A percentile compares a stretch with the other conserved stretches of the same genome.
Evolutionary conservation across 2,329 filamentous ascomycete species (phyloP).

Genomic region (Zarea fungicola): DNA sequence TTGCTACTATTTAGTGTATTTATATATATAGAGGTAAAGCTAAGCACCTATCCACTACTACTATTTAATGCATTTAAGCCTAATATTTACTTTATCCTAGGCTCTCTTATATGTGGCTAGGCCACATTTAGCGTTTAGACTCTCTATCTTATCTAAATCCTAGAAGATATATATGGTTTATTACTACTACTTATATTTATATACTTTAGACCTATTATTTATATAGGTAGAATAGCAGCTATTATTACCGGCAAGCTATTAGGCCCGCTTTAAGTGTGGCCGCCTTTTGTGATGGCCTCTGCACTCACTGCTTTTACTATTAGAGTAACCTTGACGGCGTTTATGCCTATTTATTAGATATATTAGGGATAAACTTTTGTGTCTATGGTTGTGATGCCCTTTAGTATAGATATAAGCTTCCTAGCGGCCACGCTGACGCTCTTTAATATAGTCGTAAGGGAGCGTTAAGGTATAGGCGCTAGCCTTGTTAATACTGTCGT

Average conservation of each 20-base stretch:
- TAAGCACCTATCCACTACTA: conserved; percentile 48
- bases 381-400: conserved; percentile 51
- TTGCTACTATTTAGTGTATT: conserved; percentile 50
- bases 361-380: conserved; percentile 64
- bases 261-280: conserved; percentile 29
- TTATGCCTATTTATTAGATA: conserved; percentile 46
- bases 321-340: conserved; percentile 39
- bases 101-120: conserved; percentile 49
- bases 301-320: conserved; percentile 39
- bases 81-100: conserved; percentile 50
- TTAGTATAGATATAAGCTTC: conserved; percentile 63
- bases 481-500: conserved; percentile 60
- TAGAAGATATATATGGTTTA: conserved; percentile 38
- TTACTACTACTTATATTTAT: conserved; percentile 40
- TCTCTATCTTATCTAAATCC: conserved; percentile 46
- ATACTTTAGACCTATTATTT: conserved; percentile 39
- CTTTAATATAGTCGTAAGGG: conserved; percentile 43
- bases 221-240: conserved; percentile 40
- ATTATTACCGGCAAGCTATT: conserved; percentile 39
- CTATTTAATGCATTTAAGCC: conserved; percentile 45
- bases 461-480: conserved; percentile 42
- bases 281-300: conserved; percentile 37
- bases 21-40: conserved; percentile 48
- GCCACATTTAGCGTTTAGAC: conserved; percentile 49
- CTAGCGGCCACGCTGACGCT: conserved; percentile 58